Percentiles rank a stretch among this genome's conserved stretches.
Conservation (phyloP, 805 yeast species). For the Maudiozyma barnettii region DNA sequence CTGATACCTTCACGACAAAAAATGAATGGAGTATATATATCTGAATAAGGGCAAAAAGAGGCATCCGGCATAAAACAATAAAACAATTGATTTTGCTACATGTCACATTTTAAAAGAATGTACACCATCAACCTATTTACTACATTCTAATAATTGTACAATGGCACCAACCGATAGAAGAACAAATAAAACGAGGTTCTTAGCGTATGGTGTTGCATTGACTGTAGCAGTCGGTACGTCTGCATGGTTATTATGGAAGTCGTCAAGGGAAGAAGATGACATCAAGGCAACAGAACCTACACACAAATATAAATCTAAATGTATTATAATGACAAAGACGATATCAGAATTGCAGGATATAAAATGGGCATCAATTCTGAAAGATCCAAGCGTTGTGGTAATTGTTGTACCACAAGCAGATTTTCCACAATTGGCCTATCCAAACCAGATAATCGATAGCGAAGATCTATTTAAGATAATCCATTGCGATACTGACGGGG, state of each 20-base stretch:
- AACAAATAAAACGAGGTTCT: neutral
- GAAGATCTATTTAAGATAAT: constrained; percentile 30
- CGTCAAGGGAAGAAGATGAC: neutral
- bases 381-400: constrained; percentile 24
- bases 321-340: constrained; percentile 15
- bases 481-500: constrained; percentile 38
- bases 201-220: constrained; percentile 7
- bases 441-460: constrained; percentile 12
- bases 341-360: constrained; percentile 5
- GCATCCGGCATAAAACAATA: too few relatives aligned
- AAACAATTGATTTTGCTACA: too few relatives aligned
- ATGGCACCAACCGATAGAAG: neutral
- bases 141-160: too few relatives aligned
- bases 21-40: too few relatives aligned
- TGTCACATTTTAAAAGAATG: too few relatives aligned
- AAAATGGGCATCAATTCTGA: constrained; percentile 14
- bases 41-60: too few relatives aligned
- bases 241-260: constrained; percentile 7
- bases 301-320: constrained; percentile 6
- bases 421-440: constrained; percentile 6
- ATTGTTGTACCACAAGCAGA: constrained; percentile 28
- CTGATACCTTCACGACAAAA: too few relatives aligned
- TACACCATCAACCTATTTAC: too few relatives aligned
- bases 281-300: neutral
- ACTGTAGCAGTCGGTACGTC: constrained; percentile 11